Evolutionary conservation across 2,329 filamentous ascomycete species (phyloP), one percentile per base, ranked within the genome.

Genomic region (Colletotrichum endophyticum): DNA sequence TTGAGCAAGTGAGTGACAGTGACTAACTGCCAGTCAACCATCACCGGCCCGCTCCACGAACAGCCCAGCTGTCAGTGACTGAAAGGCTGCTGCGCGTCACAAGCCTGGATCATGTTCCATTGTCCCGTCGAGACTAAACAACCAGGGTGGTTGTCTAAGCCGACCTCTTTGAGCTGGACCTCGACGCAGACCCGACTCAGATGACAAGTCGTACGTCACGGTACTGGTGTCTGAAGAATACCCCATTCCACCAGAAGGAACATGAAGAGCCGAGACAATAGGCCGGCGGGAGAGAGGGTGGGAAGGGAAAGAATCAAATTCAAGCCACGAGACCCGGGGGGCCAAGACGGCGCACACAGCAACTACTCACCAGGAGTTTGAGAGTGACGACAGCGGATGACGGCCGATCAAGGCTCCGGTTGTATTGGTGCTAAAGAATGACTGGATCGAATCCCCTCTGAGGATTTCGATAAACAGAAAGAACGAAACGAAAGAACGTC

Each of bases 331-430:
- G 77, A 71, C 70, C 69, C 44, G 12, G 44, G 56, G 64, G 27
- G 28, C 28, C 66, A 59, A 57, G 66, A 67, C 25, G 61, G 56
- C 12, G 28, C 44, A 67, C 62, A 64, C 49, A 44, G 63, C 70
- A 53, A 36, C 15, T 63, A 72, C 75, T 75, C 44, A 77, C 75
- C 66, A 72, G 39, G 64, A 22, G 19, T 62, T 49, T 44, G 66
- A 73, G 53, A 57, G 70, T 78, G 76, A 78, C 76, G 57, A 63
- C 66, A 68, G 76, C 76, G 73, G 76, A 36, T 77, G 76, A 77
- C 66, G 66, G 66, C 32, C 74, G 70, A 78, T 74, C 70, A 36
- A 73, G 72, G 63, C 53, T 53, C 53, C 25, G 62, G 70, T 66
- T 66, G 49, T 59, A 30, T 53, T 27, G 27, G 27, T 32, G 53